phyloP scores from a whole-genome alignment of 1,284 basidiomycete species.

The Xanthoconium separans region DNA sequence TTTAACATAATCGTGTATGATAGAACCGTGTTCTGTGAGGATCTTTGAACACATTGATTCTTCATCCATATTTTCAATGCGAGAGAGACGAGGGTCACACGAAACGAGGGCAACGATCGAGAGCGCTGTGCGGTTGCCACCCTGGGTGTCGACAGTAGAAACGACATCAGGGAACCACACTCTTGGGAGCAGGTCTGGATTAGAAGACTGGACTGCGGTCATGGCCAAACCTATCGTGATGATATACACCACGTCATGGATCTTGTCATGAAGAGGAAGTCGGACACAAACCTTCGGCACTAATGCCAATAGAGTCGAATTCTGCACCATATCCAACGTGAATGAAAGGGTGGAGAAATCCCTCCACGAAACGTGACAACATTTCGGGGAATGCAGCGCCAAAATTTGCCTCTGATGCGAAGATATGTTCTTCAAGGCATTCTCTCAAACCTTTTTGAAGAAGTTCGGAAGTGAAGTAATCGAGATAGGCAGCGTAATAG shows the following conservation, averaged over 20 bases:
- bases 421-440: conserved; percentile 28
- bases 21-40: conserved; percentile 38
- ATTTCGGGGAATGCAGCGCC: conserved; percentile 24
- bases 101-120: conserved; percentile 46
- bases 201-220: conserved; percentile 39
- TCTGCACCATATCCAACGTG: conserved; percentile 38
- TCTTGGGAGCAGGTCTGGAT: conserved; percentile 16
- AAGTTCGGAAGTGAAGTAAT: conserved; percentile 32
- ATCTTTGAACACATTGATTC: conserved; percentile 26
- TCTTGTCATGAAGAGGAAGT: background rate
- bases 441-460: conserved; percentile 22
- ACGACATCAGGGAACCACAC: conserved; percentile 21
- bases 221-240: conserved; percentile 40
- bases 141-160: conserved; percentile 12
- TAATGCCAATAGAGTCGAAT: conserved; percentile 33
- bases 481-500: conserved; percentile 35
- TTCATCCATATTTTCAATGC: conserved; percentile 15
- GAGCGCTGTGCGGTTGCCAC: conserved; percentile 37
- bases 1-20: conserved; percentile 43
- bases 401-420: conserved; percentile 33
- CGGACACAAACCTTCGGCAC: conserved; percentile 33
- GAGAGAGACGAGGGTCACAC: conserved; percentile 40
- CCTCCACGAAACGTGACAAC: conserved; percentile 33
- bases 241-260: background rate
- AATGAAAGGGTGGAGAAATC: conserved; percentile 37